Conservation (phyloP, 2,329 filamentous ascomycete genomes). For the Ascochyta rabiei region DNA sequence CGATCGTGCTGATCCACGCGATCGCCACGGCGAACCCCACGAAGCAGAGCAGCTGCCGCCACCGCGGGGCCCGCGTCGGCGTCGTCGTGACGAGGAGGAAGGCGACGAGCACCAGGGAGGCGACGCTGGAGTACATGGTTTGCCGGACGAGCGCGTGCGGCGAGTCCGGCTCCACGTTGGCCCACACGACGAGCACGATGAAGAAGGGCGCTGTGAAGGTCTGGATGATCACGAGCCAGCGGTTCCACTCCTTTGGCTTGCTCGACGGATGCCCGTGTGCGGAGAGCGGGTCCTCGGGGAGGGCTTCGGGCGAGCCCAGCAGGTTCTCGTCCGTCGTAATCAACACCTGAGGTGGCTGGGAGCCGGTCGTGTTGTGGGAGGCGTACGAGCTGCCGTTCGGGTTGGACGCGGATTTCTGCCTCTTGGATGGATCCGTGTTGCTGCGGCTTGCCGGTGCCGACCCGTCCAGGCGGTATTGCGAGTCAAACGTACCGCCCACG, state of each 20-base stretch:
- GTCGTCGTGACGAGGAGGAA: conserved; percentile 73
- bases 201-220: conserved; percentile 87
- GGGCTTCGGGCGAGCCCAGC: conserved; percentile 45
- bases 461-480: conserved; percentile 24
- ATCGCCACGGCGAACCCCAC: conserved; percentile 90
- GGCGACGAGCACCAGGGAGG: conserved; percentile 70
- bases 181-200: conserved; percentile 76
- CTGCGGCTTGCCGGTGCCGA: conserved; percentile 3
- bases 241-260: conserved; percentile 72
- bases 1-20: conserved; percentile 95
- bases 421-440: conserved; percentile 8
- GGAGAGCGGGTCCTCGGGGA: conserved; percentile 24
- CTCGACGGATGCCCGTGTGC: conserved; percentile 47
- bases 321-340: conserved; percentile 44
- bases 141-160: conserved; percentile 65
- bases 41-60: conserved; percentile 81
- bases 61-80: conserved; percentile 69
- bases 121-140: conserved; percentile 50
- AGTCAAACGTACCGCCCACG: conserved; percentile 17
- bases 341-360: conserved; percentile 35
- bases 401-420: neutral
- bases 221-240: conserved; percentile 87
- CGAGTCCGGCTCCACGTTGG: conserved; percentile 66
- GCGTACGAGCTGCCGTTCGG: conserved; percentile 6
- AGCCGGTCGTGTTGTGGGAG: conserved; percentile 25